Percentiles rank a stretch among this genome's conserved stretches.
phyloP scores from a whole-genome alignment of 768 basidiomycete genomes.

The Tubosaeta sp. region DNA sequence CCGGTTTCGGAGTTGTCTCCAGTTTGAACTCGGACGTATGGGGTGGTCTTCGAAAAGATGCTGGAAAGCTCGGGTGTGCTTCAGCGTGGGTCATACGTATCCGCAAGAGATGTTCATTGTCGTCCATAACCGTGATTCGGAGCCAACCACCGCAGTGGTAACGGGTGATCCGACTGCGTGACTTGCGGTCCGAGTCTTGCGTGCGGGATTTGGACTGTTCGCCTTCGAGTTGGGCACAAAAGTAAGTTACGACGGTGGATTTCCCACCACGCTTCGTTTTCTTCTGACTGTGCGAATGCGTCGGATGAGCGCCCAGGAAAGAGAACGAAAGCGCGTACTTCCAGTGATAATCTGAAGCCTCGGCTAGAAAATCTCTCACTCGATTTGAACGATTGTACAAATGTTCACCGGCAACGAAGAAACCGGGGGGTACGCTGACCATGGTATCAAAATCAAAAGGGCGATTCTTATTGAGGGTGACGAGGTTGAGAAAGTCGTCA shows the following conservation, averaged over 20 bases:
- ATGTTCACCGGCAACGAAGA: slow-evolving; percentile 31
- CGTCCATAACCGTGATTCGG: slow-evolving; percentile 35
- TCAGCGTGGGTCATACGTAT: slow-evolving; percentile 36
- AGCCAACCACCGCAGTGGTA: slow-evolving; percentile 34
- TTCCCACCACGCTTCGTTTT: slow-evolving; percentile 34
- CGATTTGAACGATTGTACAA: slow-evolving; percentile 34
- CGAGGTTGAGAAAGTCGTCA: slow-evolving; percentile 31
- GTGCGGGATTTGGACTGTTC: slow-evolving; percentile 33
- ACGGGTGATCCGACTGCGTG: slow-evolving; percentile 31
- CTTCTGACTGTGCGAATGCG: slow-evolving; percentile 21
- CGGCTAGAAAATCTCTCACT: slow-evolving; percentile 32
- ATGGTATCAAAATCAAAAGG: slow-evolving; percentile 34
- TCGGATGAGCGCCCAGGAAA: not conserved
- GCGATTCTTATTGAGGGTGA: slow-evolving; percentile 29
- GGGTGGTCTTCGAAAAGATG: slow-evolving; percentile 30
- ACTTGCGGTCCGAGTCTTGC: slow-evolving; percentile 32
- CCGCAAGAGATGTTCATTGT: slow-evolving; percentile 31
- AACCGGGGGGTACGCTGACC: slow-evolving; percentile 31
- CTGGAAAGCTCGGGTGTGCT: slow-evolving; percentile 30
- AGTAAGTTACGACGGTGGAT: slow-evolving; percentile 34
- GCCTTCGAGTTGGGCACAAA: slow-evolving; percentile 33
- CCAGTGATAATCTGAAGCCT: slow-evolving; percentile 35
- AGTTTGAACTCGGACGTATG: slow-evolving; percentile 33
- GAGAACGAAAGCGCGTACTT: slow-evolving; percentile 22
- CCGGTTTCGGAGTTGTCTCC: slow-evolving; percentile 27